Base-by-base conservation (phyloP, 345 rosid genomes). In the Pistacia vera region DNA sequence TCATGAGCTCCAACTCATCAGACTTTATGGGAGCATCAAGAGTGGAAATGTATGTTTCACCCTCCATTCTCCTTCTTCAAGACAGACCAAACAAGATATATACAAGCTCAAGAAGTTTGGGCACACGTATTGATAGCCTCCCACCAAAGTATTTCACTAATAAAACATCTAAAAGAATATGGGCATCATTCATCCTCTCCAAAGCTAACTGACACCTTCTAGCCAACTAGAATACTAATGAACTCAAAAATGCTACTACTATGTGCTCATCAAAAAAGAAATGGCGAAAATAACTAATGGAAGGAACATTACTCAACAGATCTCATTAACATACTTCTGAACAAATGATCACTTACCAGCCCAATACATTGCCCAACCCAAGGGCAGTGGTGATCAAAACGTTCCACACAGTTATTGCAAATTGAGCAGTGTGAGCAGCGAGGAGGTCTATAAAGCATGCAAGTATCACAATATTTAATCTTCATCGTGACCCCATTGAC, bases 321-420 rank as follows among this genome's bases (percentile, higher is more conserved):
- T 44, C 13, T 25, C 44, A 38, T 18, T 30, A 61, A 75, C 70
- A 63, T 48, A 73, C 48, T 46, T 48, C 7, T 12, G 68, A 73
- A 71, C 64, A 79, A 74, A 61, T 5, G 13, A 62, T 66, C 69
- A 80, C 87, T 81, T 87, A 96, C 99, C 93, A 87, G 77, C 44
- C 99, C 99, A 64, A 96, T 92, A 83, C 99, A 96, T 79, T 96
- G 99, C 80, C 99, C 98, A 73, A 96, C 99, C 99, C 99, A 96
- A 75, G 99, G 99, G 79, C 99, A 96, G 83, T 96, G 99, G 79
- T 96, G 99, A 80, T 96, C 99, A 81, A 96, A 96, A 78, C 92
- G 87, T 81, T 92, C 93, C 6, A 93, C 99, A 65, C 99, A 96
- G 85, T 96, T 96, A 77, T 96, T 96, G 88, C 99, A 96, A 80